Conservation (phyloP, 2,329 filamentous ascomycete species). For the Xylaria sp. region DNA sequence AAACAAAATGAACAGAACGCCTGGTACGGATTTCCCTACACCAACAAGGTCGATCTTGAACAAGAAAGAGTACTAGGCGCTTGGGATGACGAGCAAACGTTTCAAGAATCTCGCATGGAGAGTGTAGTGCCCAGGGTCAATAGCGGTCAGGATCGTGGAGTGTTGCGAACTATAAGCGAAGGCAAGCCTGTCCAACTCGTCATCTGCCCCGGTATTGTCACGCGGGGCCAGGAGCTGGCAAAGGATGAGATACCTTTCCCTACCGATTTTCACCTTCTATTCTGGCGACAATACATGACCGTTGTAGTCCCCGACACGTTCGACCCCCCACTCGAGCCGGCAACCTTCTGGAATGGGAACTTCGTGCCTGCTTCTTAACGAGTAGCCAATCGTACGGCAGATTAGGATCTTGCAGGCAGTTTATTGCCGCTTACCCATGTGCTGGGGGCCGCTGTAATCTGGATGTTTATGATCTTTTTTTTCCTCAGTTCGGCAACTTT, state of each 20-base stretch:
- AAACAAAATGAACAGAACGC: neutral
- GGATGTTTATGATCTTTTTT: neutral
- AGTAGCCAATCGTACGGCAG: neutral
- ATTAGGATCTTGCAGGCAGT: neutral
- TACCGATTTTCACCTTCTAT: neutral
- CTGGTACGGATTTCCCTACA: constrained; percentile 4
- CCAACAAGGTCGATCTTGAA: neutral
- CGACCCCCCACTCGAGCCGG: constrained; percentile 3
- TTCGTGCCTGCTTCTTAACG: neutral
- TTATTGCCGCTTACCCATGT: neutral
- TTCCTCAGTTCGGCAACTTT: neutral
- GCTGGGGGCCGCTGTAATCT: neutral
- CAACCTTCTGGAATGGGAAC: neutral
- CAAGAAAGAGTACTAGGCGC: neutral
- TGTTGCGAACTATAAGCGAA: neutral
- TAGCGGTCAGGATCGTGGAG: neutral
- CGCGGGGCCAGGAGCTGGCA: neutral
- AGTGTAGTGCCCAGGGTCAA: neutral
- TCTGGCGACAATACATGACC: neutral
- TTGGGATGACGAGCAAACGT: neutral
- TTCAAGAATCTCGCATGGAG: neutral
- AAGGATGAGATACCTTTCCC: neutral
- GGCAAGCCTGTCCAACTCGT: constrained; percentile 7
- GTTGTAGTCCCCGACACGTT: neutral
- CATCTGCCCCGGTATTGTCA: neutral